Percentiles rank a stretch among this genome's conserved stretches.
Conservation (phyloP, 371 early-diverging fungal species). For the Smittium mucronatum region DNA sequence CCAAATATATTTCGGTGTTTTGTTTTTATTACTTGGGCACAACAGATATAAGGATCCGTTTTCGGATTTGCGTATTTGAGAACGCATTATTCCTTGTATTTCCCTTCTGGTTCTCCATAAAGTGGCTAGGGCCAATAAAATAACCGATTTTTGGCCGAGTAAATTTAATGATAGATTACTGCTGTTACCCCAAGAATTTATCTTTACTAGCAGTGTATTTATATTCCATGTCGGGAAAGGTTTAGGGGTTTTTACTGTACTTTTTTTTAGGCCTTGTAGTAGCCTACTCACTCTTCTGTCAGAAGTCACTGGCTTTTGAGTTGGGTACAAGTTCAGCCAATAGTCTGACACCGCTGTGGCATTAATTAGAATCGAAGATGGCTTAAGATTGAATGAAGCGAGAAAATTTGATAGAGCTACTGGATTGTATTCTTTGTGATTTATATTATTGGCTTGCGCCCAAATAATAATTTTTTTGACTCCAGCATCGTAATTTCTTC, state of each 20-base stretch:
- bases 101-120: conserved; percentile 1
- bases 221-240: not conserved
- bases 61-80: not conserved
- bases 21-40: not conserved
- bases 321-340: not conserved
- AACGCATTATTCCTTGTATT: not conserved
- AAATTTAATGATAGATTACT: not conserved
- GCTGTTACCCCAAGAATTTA: not conserved
- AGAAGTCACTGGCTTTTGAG: not conserved
- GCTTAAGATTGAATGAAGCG: not conserved
- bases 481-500: too few relatives aligned
- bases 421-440: not conserved
- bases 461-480: too few relatives aligned
- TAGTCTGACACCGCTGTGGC: not conserved
- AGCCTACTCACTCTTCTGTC: conserved; percentile 5
- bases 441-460: not conserved
- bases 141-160: not conserved
- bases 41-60: not conserved
- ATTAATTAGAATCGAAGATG: not conserved
- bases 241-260: not conserved
- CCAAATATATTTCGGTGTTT: not conserved
- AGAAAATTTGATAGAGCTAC: not conserved
- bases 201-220: not conserved
- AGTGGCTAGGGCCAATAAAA: not conserved
- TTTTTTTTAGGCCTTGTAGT: conserved; percentile 2